Base-by-base conservation (phyloP, 106 monocot species). In the Allium cepa region DNA sequence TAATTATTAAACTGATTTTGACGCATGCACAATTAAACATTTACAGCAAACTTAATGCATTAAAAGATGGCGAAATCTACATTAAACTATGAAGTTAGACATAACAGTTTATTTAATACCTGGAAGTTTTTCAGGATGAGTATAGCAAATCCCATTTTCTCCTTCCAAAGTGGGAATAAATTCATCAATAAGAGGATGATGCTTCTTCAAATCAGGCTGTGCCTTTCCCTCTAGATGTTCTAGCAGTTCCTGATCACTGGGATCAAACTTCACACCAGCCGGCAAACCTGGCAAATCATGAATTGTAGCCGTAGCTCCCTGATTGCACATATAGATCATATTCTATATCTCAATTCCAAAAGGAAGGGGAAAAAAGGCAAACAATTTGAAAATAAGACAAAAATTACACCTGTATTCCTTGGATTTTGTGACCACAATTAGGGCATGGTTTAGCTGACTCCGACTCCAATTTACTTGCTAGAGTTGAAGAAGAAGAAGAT, bases 131-230 rank as follows among this genome's bases (percentile, higher is more conserved):
- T 96, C 86, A 12, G 95, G 95, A 56, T 96, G 95, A 47, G 95
- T 96, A 73, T 91, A 96, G 69, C 95, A 96, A 50, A 96, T 96
- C 4, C 95, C 95, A 74, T 96, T 79, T 58, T 96, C 88, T 17
- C 95, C 95, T 63, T 95, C 91, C 17, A 95, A 80, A 7, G 95
- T 94, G 7, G 94, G 90, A 69, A 94, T 83, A 66, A 93, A 94
- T 67, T 87, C 90, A 60, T 94, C 93, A n/a, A 94, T 77, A 66
- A 87, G 81, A 7, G 84, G 93, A 66, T 87, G 93, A 18, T 84
- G 86, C 60, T 87, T 81, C 53, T 69, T 66, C 17, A 71, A 11
- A 8, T 90, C 88, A 7, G 81, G 75, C 67, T 62, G 67, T 18
- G 82, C 75, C 71, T 90, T 94, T 57, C 84, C 86, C 13, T 94